phyloP scores from a whole-genome alignment of 495 filamentous ascomycete genomes.

The Podospora pseudopauciseta region DNA sequence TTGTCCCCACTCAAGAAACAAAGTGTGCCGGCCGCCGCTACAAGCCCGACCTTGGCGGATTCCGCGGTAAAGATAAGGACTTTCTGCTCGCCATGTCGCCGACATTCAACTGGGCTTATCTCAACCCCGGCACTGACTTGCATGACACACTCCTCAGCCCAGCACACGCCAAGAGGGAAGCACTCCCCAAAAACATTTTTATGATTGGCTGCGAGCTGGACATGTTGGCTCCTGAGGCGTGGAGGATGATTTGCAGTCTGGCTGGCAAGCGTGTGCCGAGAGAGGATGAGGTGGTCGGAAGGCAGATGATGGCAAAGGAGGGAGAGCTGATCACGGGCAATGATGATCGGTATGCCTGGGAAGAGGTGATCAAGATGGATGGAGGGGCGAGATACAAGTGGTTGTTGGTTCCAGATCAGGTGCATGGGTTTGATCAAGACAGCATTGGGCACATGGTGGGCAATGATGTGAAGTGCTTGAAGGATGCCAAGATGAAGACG shows the following conservation, averaged over 20 bases:
- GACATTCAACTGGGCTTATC: conserved; percentile 36
- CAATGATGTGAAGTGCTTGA: conserved; percentile 17
- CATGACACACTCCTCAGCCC: conserved; percentile 34
- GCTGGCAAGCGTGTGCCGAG: conserved; percentile 25
- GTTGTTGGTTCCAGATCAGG: conserved; percentile 40
- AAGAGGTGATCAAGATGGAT: conserved; percentile 23
- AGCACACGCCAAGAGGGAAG: conserved; percentile 25
- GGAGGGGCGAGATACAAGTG: conserved; percentile 31
- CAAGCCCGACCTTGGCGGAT: conserved; percentile 32
- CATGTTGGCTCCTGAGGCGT: conserved; percentile 34
- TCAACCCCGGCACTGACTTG: conserved; percentile 20
- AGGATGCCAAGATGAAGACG: conserved; percentile 35
- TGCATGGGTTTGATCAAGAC: conserved; percentile 40
- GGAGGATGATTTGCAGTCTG: conserved; percentile 35
- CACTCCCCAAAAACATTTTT: conserved; percentile 37
- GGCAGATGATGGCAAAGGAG: conserved; percentile 16
- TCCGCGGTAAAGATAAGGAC: conserved; percentile 26
- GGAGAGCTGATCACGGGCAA: conserved; percentile 28
- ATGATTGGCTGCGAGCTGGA: conserved; percentile 55
- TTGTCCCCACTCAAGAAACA: conserved; percentile 8
- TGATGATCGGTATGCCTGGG: conserved; percentile 38
- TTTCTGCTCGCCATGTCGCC: conserved; percentile 20
- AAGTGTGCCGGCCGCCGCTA: conserved; percentile 31
- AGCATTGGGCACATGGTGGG: conserved; percentile 8
- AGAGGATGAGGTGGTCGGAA: conserved; percentile 16